Percentiles rank a stretch among this genome's conserved stretches.
These are phyloP conservation scores for Entoloma clypeatum DNA, from an alignment of 1,284 basidiomycete species.

Conservation along the genomic window DNA sequence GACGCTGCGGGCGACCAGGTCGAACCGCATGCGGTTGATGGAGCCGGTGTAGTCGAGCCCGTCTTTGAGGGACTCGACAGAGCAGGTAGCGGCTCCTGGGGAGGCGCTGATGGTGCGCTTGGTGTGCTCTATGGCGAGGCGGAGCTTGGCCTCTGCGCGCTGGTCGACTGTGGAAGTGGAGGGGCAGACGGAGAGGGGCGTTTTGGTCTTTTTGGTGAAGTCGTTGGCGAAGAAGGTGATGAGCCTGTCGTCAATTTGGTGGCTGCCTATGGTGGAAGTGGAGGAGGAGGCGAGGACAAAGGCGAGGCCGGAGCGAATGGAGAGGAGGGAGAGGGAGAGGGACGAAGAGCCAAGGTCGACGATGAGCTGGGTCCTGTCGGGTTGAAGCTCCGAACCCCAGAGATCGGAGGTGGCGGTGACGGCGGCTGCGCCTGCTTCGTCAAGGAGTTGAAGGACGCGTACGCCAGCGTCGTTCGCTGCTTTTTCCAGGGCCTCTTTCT, in stretches of 20 bases:
- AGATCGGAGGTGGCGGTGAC: conserved; percentile 49
- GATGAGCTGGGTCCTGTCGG: conserved; percentile 65
- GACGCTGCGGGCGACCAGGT: conserved; percentile 75
- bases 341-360: conserved; percentile 72
- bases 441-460: conserved; percentile 80
- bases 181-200: conserved; percentile 63
- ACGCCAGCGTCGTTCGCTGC: conserved; percentile 84
- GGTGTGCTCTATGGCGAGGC: conserved; percentile 91
- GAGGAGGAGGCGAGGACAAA: conserved; percentile 53
- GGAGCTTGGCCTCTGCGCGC: conserved; percentile 91
- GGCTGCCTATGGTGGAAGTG: conserved; percentile 48
- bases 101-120: conserved; percentile 92
- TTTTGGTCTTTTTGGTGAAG: conserved; percentile 96
- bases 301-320: conserved; percentile 64
- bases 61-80: conserved; percentile 92
- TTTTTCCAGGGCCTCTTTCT: conserved; percentile 68
- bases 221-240: conserved; percentile 94
- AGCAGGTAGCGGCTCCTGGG: conserved; percentile 84
- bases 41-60: conserved; percentile 89
- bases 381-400: conserved; percentile 36
- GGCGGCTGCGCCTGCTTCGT: conserved; percentile 79
- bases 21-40: conserved; percentile 94
- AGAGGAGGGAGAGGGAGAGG: conserved; percentile 57
- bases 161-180: conserved; percentile 60
- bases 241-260: conserved; percentile 77